Evolutionary conservation across 2,329 filamentous ascomycete genomes (phyloP).

Genomic region (Scorias spongiosa): DNA sequence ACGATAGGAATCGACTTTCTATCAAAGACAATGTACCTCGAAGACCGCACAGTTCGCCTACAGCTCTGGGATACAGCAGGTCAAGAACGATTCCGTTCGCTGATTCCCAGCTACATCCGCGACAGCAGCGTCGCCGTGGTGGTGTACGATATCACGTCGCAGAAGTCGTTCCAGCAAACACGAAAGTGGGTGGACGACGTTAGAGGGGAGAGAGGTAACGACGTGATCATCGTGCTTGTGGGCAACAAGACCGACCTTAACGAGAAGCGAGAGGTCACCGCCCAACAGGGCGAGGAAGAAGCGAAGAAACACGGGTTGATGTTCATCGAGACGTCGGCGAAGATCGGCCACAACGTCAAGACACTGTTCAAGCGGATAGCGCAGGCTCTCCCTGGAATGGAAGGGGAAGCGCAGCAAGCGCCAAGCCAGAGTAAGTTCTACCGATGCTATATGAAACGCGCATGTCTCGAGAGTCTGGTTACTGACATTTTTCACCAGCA

Average conservation of each 20-base stretch:
- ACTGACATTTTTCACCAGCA: conserved; percentile 13
- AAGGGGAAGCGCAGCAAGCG: conserved; percentile 66
- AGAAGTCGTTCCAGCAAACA: conserved; percentile 97
- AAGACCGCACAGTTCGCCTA: conserved; percentile 91
- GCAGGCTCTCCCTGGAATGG: conserved; percentile 94
- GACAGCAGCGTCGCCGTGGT: conserved; percentile 97
- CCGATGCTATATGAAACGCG: neutral
- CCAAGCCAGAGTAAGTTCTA: conserved; percentile 60
- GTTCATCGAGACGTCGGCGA: conserved; percentile 98
- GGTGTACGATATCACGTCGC: conserved; percentile 75
- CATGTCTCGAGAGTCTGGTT: neutral
- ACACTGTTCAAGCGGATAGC: conserved; percentile 95
- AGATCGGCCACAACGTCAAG: conserved; percentile 96
- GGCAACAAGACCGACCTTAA: conserved; percentile 99
- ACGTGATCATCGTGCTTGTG: conserved; percentile 96
- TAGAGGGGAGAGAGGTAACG: conserved; percentile 86
- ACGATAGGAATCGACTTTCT: conserved; percentile 99
- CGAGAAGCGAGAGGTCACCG: conserved; percentile 95
- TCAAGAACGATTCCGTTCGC: conserved; percentile 88
- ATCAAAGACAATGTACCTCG: conserved; percentile 99
- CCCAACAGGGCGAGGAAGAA: conserved; percentile 91
- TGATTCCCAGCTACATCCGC: conserved; percentile 97
- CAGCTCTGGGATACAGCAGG: conserved; percentile 98
- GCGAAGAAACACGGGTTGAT: conserved; percentile 95
- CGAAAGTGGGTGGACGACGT: conserved; percentile 99